Base-by-base conservation (phyloP, 768 basidiomycete genomes). In the Gymnopilus dilepis region DNA sequence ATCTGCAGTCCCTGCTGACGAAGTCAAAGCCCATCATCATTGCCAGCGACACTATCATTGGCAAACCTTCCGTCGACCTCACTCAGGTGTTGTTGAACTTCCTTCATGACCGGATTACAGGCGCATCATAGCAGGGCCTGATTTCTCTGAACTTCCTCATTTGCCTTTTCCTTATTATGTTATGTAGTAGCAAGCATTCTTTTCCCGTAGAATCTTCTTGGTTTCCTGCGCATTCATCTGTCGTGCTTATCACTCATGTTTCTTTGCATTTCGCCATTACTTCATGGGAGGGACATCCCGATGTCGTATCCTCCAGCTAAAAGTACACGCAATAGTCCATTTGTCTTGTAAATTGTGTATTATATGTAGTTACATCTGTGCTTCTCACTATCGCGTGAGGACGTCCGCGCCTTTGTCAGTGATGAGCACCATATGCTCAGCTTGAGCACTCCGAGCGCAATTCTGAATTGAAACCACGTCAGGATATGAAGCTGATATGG, bases 351-450 rank as follows among this genome's bases (percentile, higher is more conserved):
- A 52, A 42, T 34, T 31, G 45, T 63, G 65, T 66, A 66, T 59
- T 63, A 61, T 66, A 63, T 58, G 37, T 34, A 24, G 28, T 21
- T 33, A 11, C 26, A 9, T 33, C n/a, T 26, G 9, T 26, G 38
- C 26, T 9, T 12, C 22, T 24, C 3, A 31, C 70, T 59, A 73
- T 52, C 67, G 62, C 19, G 95, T 97, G 31, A 97, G 78, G 5
- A 96, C 85, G 2, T 95, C 92, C n/a, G 79, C 86, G 0, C 92
- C 92, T 6, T 70, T 75, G 33, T 93, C 82, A 1, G 93, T 95
- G 56, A 97, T 91, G 28, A 95, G 77, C 6, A 97, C 77, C 85
- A 89, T 95, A 72, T 96, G 94, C 71, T 97, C 94, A 15, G 88
- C 89, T 74, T 95, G 93, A 2, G 94, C 93, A 56, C 87, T 85